These are phyloP conservation scores for Cercospora sp. DNA, from an alignment of 2,329 filamentous ascomycete species.

Conservation along the genomic window DNA sequence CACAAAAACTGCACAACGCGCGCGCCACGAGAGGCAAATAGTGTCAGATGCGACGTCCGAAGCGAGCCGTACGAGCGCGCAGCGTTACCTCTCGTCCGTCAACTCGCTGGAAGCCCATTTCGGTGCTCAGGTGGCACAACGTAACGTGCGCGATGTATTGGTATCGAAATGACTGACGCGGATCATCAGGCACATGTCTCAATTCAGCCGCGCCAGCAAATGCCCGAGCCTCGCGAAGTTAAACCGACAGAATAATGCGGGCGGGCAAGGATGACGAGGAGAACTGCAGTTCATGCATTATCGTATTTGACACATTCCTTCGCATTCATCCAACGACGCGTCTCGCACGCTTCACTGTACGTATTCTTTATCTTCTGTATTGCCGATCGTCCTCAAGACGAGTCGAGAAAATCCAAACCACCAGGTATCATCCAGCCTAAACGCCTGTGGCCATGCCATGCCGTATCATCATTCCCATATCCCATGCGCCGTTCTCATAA, in stretches of 20 bases:
- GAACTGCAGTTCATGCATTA: conserved; percentile 6
- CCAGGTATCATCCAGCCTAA: conserved; percentile 15
- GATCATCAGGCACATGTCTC: conserved; percentile 15
- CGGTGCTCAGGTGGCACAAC: neutral
- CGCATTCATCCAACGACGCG: neutral
- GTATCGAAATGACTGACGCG: conserved; percentile 4
- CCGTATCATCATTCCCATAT: conserved; percentile 13
- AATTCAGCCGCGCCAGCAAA: conserved; percentile 10
- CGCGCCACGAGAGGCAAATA: neutral
- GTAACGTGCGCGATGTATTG: conserved; percentile 1
- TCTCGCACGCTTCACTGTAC: conserved; percentile 12
- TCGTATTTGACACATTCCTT: neutral
- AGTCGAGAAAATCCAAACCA: conserved; percentile 3
- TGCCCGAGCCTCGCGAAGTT: neutral
- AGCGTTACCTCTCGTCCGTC: neutral
- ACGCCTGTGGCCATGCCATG: conserved; percentile 18
- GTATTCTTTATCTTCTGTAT: conserved; percentile 13
- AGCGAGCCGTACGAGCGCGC: neutral
- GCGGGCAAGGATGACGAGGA: neutral
- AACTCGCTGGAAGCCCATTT: neutral
- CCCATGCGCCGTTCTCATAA: conserved; percentile 22
- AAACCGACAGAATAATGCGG: neutral
- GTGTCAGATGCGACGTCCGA: neutral
- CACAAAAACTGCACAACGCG: neutral
- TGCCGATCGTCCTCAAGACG: conserved; percentile 8